Conservation (phyloP, 768 basidiomycete genomes). For the Clitopilus passeckerianus region DNA sequence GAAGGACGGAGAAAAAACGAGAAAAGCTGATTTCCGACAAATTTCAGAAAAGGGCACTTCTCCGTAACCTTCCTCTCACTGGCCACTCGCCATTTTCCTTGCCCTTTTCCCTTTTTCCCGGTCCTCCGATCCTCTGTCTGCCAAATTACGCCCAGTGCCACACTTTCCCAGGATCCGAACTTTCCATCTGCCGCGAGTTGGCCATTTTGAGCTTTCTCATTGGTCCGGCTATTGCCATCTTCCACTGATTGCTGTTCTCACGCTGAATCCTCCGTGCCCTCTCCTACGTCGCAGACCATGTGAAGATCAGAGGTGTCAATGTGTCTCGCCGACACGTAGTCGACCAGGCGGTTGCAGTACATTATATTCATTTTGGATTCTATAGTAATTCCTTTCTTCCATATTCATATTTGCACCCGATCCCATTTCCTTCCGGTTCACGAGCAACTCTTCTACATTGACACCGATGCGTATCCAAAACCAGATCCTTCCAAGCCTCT, state of each 20-base stretch:
- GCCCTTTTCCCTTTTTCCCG: constrained; percentile 10
- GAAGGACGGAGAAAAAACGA: constrained; percentile 12
- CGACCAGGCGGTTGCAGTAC: no score
- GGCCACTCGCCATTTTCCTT: constrained; percentile 13
- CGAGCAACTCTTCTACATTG: constrained; percentile 30
- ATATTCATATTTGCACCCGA: no score
- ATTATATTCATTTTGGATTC: no score
- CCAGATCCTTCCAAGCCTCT: constrained; percentile 80
- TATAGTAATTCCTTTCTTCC: no score
- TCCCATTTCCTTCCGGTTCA: no score
- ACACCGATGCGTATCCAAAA: constrained; percentile 76
- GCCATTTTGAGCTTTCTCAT: constrained; percentile 18
- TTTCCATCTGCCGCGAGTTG: constrained; percentile 18
- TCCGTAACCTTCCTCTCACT: constrained; percentile 4
- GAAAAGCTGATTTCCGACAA: constrained; percentile 5
- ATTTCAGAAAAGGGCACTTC: constrained; percentile 8
- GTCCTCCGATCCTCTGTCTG: constrained; percentile 2
- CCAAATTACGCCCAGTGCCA: background rate
- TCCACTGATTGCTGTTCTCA: constrained; percentile 16
- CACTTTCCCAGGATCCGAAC: constrained; percentile 4
- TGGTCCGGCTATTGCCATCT: constrained; percentile 36
- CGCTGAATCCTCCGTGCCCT: background rate
- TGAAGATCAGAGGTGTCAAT: no score
- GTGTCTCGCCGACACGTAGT: no score
- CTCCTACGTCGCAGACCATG: no score